Evolutionary conservation across 768 basidiomycete genomes (phyloP), one percentile per base, ranked within the genome.

Genomic region (Lactifluus volemus): DNA sequence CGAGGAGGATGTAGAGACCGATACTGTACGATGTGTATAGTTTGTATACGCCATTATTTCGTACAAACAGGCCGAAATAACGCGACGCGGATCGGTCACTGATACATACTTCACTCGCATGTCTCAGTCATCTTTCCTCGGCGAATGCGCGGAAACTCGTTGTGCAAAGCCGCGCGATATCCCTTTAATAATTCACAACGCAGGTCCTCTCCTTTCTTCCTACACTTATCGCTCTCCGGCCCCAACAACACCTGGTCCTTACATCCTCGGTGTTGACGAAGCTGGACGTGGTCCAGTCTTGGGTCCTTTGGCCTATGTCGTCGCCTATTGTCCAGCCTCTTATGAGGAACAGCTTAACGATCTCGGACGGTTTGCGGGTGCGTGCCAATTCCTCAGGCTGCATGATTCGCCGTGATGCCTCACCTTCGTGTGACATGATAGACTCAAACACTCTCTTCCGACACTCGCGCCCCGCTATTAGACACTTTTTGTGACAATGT

Each of bases 221-320:
- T 92, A 92, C 69, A 86, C 89, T 0, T 84, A 89, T 69, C 88
- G 91, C 70, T 88, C 89, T 0, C 79, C 84, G 1, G 80, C 71
- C 0, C 90, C 91, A 2, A 86, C 85, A 0, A 80, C 84, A 0
- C 59, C 72, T 1, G 91, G 91, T 0, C 88, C 89, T 0, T 97
- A 95, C 75, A 91, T 98, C 52, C 86, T 99, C 53, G 97, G 97
- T 25, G 94, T 99, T n/a, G 97, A 99, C 72, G 97, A 99, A 71
- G 97, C 97, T 0, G 97, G 97, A 0, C 80, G 97, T 57, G 97
- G 97, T 0, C 97, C 96, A 21, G 96, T 96, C 98, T 25, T 25
- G 25, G 25, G 25, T 25, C 25, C 25, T 25, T n/a, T 25, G 25
- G 25, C 25, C 25, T 25, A 99, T 68, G 96, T 90, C 7, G 84